Conservation (phyloP, 1,284 basidiomycete genomes). For the Apiotrichum domesticum region DNA sequence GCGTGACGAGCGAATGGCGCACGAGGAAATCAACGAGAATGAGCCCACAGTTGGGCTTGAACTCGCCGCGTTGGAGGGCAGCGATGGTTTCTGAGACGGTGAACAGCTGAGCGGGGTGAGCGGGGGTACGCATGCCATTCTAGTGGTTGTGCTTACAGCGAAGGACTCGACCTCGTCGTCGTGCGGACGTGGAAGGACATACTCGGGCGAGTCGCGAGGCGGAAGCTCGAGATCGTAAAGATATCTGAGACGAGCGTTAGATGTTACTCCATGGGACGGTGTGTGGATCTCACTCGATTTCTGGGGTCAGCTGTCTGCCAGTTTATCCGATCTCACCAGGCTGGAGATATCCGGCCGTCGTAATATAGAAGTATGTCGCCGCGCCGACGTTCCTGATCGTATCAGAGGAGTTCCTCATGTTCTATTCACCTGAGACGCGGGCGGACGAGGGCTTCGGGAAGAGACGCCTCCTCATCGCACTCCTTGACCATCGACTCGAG, state of each 20-base stretch:
- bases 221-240: conserved; percentile 74
- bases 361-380: conserved; percentile 55
- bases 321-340: conserved; percentile 49
- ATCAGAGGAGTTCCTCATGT: not conserved
- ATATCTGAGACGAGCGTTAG: conserved; percentile 46
- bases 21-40: conserved; percentile 55
- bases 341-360: conserved; percentile 67
- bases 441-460: conserved; percentile 59
- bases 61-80: conserved; percentile 47
- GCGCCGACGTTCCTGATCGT: conserved; percentile 27
- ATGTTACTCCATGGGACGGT: too few relatives aligned
- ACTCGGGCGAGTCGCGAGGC: conserved; percentile 43
- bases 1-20: conserved; percentile 52
- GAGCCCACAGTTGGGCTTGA: conserved; percentile 56
- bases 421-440: conserved; percentile 51
- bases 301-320: conserved; percentile 7
- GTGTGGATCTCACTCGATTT: conserved; percentile 23
- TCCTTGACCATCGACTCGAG: conserved; percentile 83
- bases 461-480: conserved; percentile 83
- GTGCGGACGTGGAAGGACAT: conserved; percentile 61
- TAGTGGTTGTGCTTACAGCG: conserved; percentile 22
- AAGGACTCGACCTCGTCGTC: conserved; percentile 94
- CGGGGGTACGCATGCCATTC: not conserved
- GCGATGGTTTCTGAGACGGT: conserved; percentile 43
- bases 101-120: conserved; percentile 26